Conservation (phyloP, 139 green algal genomes). For the Closterium sp. region DNA sequence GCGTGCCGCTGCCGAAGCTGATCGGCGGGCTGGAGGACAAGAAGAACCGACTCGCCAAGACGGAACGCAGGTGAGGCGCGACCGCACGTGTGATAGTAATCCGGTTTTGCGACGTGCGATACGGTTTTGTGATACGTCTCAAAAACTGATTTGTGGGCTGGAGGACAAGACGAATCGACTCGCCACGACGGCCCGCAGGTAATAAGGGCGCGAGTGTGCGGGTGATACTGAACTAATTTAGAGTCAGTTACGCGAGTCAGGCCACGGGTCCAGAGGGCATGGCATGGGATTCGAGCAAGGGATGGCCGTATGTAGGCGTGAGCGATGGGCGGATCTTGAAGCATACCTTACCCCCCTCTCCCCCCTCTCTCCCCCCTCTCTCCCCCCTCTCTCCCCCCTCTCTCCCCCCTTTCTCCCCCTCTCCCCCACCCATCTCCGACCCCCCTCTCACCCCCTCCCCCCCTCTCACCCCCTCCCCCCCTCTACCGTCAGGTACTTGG, state of each 20-base stretch:
- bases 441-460: neutral
- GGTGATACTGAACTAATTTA: too few species aligned
- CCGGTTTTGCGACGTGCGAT: too few species aligned
- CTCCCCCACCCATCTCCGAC: neutral
- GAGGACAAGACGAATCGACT: too few species aligned
- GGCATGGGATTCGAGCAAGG: neutral
- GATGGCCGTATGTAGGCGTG: slow-evolving; percentile 1
- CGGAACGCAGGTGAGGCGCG: too few species aligned
- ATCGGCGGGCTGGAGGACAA: neutral
- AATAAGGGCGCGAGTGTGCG: too few species aligned
- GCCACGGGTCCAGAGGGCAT: slow-evolving; percentile 29
- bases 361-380: neutral
- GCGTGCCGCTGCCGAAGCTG: neutral
- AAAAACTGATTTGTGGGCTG: too few species aligned
- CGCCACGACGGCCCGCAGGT: too few species aligned
- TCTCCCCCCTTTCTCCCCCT: neutral
- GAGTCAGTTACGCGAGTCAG: neutral
- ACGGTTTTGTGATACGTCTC: too few species aligned
- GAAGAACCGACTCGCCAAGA: neutral
- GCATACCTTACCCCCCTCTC: neutral
- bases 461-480: neutral
- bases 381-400: neutral
- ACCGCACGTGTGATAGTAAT: too few species aligned
- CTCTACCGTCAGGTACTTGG: neutral
- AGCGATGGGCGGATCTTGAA: slow-evolving; percentile 10